Conservation (phyloP, 2,329 filamentous ascomycete genomes). For the Alternaria sp. region DNA sequence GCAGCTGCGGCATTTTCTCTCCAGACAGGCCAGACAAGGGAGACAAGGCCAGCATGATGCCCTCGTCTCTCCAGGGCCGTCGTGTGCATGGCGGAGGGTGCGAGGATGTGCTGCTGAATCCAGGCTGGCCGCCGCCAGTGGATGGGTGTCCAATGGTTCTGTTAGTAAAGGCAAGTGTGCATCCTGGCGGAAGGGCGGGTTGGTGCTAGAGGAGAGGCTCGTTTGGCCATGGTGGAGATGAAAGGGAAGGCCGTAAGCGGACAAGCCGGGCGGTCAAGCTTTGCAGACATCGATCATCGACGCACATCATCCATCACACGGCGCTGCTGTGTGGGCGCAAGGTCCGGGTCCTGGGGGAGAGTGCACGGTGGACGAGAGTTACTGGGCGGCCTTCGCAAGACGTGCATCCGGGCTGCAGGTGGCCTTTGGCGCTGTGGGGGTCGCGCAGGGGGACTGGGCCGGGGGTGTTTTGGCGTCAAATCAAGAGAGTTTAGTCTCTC, state of each 20-base stretch:
- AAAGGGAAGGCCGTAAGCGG: neutral
- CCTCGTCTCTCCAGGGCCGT: neutral
- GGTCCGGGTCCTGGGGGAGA: constrained; percentile 5
- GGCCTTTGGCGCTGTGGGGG: constrained; percentile 29
- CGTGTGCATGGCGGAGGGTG: neutral
- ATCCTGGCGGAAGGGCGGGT: neutral
- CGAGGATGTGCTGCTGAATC: neutral
- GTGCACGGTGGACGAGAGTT: neutral
- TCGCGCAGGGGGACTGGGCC: constrained; percentile 20
- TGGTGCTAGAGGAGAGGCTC: neutral
- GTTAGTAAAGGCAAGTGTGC: neutral
- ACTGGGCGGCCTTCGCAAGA: constrained; percentile 9
- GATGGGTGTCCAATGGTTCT: neutral
- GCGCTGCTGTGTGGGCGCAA: constrained; percentile 1
- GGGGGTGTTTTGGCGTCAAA: constrained; percentile 10
- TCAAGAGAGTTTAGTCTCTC: constrained; percentile 15
- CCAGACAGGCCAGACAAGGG: neutral
- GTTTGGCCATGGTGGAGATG: neutral
- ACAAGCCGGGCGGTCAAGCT: constrained; percentile 10
- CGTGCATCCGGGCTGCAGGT: constrained; percentile 32
- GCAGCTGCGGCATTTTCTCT: constrained; percentile 26
- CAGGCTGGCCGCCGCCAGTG: neutral
- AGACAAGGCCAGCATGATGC: constrained; percentile 10
- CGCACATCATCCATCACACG: constrained; percentile 16
- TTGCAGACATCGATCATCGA: constrained; percentile 11